Base-by-base conservation (phyloP, 140 eudicot genomes). In the Flaveria floridana region DNA sequence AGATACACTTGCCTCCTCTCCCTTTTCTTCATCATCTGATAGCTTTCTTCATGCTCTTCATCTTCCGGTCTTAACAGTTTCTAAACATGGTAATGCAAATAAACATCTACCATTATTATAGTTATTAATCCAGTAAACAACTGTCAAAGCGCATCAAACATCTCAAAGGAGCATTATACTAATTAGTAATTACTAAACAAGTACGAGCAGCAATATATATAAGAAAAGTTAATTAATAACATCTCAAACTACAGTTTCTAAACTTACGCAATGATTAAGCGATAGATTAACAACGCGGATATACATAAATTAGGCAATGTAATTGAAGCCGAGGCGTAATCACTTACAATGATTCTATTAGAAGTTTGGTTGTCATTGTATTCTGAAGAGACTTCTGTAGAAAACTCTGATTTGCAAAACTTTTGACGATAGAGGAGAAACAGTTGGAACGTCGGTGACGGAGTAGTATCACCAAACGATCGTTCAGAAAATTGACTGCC, bases 401-500 rank as follows among this genome's bases (percentile, higher is more conserved):
- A 79, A 57, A 74, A 71, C 61, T 69, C 79, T 8, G 88, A 88
- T 80, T 79, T 71, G 75, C 79, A 78, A 75, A 93, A 90, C 70
- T 84, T 86, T 19, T 86, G 73, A 47, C 84, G 67, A 64, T 79
- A 88, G 52, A 80, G 59, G 56, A 61, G 80, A 71, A 90, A 85
- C 84, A 93, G 68, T 8, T 87, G 88, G 58, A 83, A 94, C 19
- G 90, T 86, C 30, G 86, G 91, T 50, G 99, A 90, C 3, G 96
- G 86, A 81, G 80, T 62, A 16, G 80, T 80, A 48, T 87, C 96
- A 30, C 76, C 89, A 16, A 61, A 34, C 6, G 93, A 93, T 26
- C 79, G 81, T 82, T 88, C 98, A 1, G 98, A 93, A 67, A 90
- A 93, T 71, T 93, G 97, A 76, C 97, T 94, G 46, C 99, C 97